A percentile compares a stretch with the other conserved stretches of the same genome.
phyloP scores from a whole-genome alignment of 2,329 filamentous ascomycete genomes.

The Epichloe brachyelytri region DNA sequence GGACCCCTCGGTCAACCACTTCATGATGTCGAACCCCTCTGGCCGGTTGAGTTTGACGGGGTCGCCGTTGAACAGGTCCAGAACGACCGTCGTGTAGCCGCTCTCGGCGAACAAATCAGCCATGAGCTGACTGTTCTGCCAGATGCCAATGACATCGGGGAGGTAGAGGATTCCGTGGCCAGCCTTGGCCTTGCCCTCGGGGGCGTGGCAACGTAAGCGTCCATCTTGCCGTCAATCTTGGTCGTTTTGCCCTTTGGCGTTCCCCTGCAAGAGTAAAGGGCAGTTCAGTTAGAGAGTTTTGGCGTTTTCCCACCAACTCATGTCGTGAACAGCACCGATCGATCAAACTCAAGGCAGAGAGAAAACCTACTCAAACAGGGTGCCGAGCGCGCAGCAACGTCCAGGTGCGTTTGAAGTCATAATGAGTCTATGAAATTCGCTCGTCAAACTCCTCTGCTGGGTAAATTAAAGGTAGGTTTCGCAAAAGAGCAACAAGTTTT shows the following conservation, averaged over 20 bases:
- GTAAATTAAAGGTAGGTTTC: background rate
- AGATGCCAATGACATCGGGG: constrained; percentile 26
- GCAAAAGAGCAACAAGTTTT: background rate
- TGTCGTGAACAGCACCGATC: no score
- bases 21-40: constrained; percentile 17
- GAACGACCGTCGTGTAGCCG: constrained; percentile 25
- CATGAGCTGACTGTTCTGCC: constrained; percentile 26
- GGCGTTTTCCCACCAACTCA: no score
- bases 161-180: constrained; percentile 22
- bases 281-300: background rate
- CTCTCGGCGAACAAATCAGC: constrained; percentile 27
- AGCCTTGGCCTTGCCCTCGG: constrained; percentile 14
- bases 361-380: constrained; percentile 38
- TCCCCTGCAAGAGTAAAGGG: constrained; percentile 25
- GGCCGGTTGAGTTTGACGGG: constrained; percentile 14
- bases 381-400: constrained; percentile 38
- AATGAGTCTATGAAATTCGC: background rate
- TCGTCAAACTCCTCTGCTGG: background rate
- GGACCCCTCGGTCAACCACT: constrained; percentile 27
- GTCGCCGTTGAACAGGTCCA: constrained; percentile 27
- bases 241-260: constrained; percentile 31
- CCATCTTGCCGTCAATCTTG: constrained; percentile 28
- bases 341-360: no score
- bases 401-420: constrained; percentile 43
- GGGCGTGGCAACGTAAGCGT: constrained; percentile 39